Conservation (phyloP, 1,284 basidiomycete genomes). For the Coniferiporia weirii region DNA sequence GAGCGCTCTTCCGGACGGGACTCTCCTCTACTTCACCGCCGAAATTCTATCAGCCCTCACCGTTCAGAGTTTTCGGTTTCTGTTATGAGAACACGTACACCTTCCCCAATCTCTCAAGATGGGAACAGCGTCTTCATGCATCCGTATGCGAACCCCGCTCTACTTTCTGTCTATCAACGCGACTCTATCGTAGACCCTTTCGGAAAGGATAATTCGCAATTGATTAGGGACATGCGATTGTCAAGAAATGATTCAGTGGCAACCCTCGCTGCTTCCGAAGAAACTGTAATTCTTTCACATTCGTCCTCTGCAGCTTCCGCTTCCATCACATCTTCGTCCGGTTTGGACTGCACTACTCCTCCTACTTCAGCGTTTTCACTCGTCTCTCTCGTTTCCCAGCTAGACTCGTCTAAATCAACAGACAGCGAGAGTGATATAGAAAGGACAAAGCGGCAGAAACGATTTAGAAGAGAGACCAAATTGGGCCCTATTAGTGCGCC, state of each 20-base stretch:
- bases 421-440: not conserved
- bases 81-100: conserved; percentile 13
- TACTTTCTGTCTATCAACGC: conserved; percentile 27
- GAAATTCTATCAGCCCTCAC: conserved; percentile 11
- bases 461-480: conserved; percentile 30
- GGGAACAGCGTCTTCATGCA: conserved; percentile 37
- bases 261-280: conserved; percentile 48
- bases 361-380: conserved; percentile 44
- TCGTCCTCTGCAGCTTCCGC: conserved; percentile 37
- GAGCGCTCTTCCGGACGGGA: conserved; percentile 22
- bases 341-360: conserved; percentile 33
- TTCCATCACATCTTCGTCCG: conserved; percentile 21
- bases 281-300: conserved; percentile 32
- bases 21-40: conserved; percentile 19
- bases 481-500: conserved; percentile 31
- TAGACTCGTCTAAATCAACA: not conserved
- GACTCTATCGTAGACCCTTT: conserved; percentile 20
- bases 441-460: conserved; percentile 1
- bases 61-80: conserved; percentile 14
- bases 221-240: conserved; percentile 17
- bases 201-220: conserved; percentile 11
- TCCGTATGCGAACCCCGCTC: conserved; percentile 74
- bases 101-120: conserved; percentile 20
- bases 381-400: conserved; percentile 11
- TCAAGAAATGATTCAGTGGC: conserved; percentile 44